Base-by-base conservation (phyloP, 148 eudicot genomes). In the Dysphania ambrosioides region DNA sequence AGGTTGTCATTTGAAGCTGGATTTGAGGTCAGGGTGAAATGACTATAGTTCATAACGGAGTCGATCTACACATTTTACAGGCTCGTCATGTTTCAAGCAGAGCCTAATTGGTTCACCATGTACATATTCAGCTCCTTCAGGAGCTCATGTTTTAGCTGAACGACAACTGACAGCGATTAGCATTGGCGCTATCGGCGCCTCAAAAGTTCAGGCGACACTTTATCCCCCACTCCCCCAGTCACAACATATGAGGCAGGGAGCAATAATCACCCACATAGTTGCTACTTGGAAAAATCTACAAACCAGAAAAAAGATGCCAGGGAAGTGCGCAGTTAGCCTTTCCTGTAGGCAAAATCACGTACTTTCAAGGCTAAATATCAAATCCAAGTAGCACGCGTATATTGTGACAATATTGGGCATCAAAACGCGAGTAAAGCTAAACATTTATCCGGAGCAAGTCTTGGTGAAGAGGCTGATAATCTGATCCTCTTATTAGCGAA, bases 341-440 rank as follows among this genome's bases (percentile, higher is more conserved):
- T 11, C 53, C 51, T 44, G 51, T 2, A 44, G 21, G 21, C 57
- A 53, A 53, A 34, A 34, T 27, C 40, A 24, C 42, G 26, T 35
- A 65, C 68, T 8, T 15, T 21, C 0, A 53, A 36, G 27, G 36
- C 68, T 7, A n/a, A n/a, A n/a, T n/a, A 65, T 35, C 68, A 35
- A 35, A 36, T 65, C 44, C 68, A 65, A 32, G 68, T 29, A 35
- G n/a, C 15, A 65, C 21, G 15, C 31, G 11, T 49, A 47, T 58
- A 74, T 35, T 32, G 56, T 74, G 77, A 65, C 51, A 49, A 74
- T 60, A 74, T 35, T 51, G 38, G 24, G 59, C 35, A 64, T 63
- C 49, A 49, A 64, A 63, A 63, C 69, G 32, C 56, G 27, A 12
- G 58, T 64, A 24, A 32, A 63, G 59, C 26, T 38, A n/a, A 36